Percentiles rank a stretch among this genome's conserved stretches.
phyloP scores from a whole-genome alignment of 1,284 basidiomycete genomes.

The Malassezia nana region DNA sequence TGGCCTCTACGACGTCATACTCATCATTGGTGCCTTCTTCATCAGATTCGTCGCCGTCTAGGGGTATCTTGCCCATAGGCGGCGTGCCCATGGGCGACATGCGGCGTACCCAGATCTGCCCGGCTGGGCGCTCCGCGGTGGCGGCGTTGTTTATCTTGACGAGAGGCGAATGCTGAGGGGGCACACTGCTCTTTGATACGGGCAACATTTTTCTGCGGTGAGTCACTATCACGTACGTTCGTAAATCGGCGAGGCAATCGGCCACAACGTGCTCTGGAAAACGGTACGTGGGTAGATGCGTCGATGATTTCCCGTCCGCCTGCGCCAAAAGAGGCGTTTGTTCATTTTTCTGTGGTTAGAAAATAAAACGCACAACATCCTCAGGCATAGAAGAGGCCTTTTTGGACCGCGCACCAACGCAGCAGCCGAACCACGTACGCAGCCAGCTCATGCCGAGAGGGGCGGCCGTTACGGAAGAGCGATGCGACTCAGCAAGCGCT shows the following conservation, averaged over 20 bases:
- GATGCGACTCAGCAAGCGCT: background rate
- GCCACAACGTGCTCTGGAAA: background rate
- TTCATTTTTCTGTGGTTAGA: background rate
- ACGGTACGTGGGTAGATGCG: background rate
- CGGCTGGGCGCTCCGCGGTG: background rate
- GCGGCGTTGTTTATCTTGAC: background rate
- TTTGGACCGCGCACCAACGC: background rate
- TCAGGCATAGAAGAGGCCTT: too few relatives aligned
- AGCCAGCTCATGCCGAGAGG: background rate
- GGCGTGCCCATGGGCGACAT: background rate
- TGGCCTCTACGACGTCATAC: background rate
- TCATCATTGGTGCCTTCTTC: too few relatives aligned
- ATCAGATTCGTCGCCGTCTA: background rate
- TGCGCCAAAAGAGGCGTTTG: constrained; percentile 3
- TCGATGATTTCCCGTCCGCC: background rate
- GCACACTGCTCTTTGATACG: background rate
- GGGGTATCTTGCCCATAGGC: background rate
- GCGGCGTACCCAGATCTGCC: background rate
- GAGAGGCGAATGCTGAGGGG: background rate
- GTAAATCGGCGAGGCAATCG: background rate
- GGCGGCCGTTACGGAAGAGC: background rate
- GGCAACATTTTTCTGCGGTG: background rate
- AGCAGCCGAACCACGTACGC: constrained; percentile 6
- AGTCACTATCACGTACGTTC: background rate
- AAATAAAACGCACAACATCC: background rate